Base-by-base conservation (phyloP, 1,139 yeast genomes). In the Debaryomyces psychrophilus region DNA sequence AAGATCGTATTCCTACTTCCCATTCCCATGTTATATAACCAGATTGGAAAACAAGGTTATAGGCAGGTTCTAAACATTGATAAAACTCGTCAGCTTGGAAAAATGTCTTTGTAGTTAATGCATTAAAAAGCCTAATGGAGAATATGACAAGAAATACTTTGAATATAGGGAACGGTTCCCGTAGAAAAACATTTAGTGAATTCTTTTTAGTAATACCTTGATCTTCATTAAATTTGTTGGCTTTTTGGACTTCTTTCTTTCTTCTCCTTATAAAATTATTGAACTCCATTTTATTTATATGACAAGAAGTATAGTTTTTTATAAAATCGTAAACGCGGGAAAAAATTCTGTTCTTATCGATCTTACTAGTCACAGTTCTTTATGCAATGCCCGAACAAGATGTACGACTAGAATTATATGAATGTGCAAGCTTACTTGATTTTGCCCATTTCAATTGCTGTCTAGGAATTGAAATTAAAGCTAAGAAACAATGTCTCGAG, bases 21-120 rank as follows among this genome's bases (percentile, higher is more conserved):
- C 99, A 95, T 65, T 95, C 99, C 99, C 99, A 95, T 0, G 99
- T 90, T 40, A 83, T 61, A 57, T 83, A 82, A 0, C 99, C 99
- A 51, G 84, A 86, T 1, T 95, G 93, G 62, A 77, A 90, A 0
- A 85, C 85, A 23, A 76, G 68, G 8, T 61, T 51, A 64, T 92
- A 96, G 0, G 99, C 99, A 0, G 97, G 97, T 60, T 95, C 99
- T 38, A 95, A 69, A 0, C 93, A 76, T 65, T 95, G 99, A 82
- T 86, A 95, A 68, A 77, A 95, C 64, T 95, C 99, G 64, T 95
- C 99, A 0, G 99, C 95, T 64, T 95, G 99, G 68, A 93, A 93
- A 61, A 83, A 95, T 0, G 98, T 90, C 48, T 64, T 64, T 5
- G 82, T 77, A 0, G 82, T 63, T 22, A 88, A 62, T 0, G 95